Conservation (phyloP, 2,329 filamentous ascomycete species). For the Scedosporium aurantiacum region DNA sequence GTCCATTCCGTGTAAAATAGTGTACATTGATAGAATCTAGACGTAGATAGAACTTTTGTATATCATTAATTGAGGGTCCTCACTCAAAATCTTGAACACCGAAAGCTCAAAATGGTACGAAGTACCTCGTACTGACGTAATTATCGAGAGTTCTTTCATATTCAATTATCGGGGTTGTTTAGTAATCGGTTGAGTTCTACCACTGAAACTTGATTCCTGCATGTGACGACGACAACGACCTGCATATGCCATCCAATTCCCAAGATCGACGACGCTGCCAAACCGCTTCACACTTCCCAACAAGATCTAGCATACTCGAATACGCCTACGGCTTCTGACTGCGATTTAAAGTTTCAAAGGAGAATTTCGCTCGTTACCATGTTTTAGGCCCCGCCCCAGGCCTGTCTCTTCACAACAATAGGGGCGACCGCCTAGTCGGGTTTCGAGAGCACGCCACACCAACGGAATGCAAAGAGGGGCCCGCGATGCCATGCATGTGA, state of each 20-base stretch:
- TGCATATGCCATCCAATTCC: background rate
- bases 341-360: background rate
- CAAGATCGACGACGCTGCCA: background rate
- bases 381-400: background rate
- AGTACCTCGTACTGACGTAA: too few relatives aligned
- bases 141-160: background rate
- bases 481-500: background rate
- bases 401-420: background rate
- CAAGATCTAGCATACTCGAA: background rate
- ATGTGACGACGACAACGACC: background rate
- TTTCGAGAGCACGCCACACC: background rate
- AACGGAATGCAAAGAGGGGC: background rate
- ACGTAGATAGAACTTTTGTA: background rate
- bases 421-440: background rate
- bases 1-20: constrained; percentile 23
- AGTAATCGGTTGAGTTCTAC: background rate
- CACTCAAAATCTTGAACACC: too few relatives aligned
- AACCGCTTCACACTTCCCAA: background rate
- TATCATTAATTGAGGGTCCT: too few relatives aligned
- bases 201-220: background rate
- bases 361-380: background rate
- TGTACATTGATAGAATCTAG: background rate
- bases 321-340: too few relatives aligned
- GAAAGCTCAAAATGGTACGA: too few relatives aligned
- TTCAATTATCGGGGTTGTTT: background rate